Evolutionary conservation across 768 basidiomycete species (phyloP), one percentile per base, ranked within the genome.

Genomic region (Leccinum sublutescens): DNA sequence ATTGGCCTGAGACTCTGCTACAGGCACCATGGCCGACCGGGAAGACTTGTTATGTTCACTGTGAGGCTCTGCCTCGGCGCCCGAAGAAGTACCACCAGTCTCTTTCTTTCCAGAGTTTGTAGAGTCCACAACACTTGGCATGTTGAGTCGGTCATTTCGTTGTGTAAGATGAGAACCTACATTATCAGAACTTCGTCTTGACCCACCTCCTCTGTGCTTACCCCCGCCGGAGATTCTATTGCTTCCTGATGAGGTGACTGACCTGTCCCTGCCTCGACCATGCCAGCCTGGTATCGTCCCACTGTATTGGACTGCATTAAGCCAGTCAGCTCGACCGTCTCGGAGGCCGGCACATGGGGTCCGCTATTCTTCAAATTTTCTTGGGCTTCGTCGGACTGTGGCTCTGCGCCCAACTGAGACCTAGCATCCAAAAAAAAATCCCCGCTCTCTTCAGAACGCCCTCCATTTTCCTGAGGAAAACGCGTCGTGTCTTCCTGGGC

Each of bases 101-200:
- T 4, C n/a, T 62, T 58, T 62, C 43, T 63, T 64, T 8, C 62
- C 62, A n/a, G 60, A 25, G 25, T 25, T 25, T 25, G 25, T 25
- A 25, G 33, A 3, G 5, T 62, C 67, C 60, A 67, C 62, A 31
- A 63, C 48, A 19, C 68, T 69, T 25, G 1, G 3, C 2, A 51
- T 15, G 7, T n/a, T 3, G 12, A 54, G 11, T 57, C 17, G 52
- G 50, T 50, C n/a, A 29, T 3, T 31, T 40, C 10, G 23, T 5
- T 0, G 1, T 21, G 14, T 1, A 38, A 9, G 48, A 19, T 33
- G 25, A 27, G 1, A 33, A 66, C 64, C 33, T 34, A 65, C 66
- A 55, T 64, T 25, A 25, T 4, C 4, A 25, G 25, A 59, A 29
- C 27, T 43, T 64, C 57, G 10, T 50, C 53, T 12, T 25, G 50